Conservation (phyloP, 805 yeast genomes). For the Suhomyces sp. region DNA sequence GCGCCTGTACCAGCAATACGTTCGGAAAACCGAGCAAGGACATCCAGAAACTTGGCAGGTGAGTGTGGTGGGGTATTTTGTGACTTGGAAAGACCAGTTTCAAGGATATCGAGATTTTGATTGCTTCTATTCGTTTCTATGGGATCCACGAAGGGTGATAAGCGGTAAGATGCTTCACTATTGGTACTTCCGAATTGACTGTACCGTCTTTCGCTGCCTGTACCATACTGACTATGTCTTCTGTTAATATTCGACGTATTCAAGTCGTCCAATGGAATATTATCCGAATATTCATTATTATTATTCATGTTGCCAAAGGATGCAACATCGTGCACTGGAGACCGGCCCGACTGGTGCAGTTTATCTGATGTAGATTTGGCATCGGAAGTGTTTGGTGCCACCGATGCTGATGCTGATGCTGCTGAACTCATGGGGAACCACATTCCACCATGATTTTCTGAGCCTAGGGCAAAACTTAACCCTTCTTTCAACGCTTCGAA, state of each 20-base stretch:
- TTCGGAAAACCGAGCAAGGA: slow-evolving; percentile 30
- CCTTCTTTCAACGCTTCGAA: slow-evolving; percentile 35
- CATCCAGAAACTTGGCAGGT: slow-evolving; percentile 24
- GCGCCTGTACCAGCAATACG: slow-evolving; percentile 37
- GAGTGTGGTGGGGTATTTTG: slow-evolving; percentile 11
- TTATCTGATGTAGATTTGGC: slow-evolving; percentile 1
- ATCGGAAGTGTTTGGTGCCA: slow-evolving; percentile 2
- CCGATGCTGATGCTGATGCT: no score
- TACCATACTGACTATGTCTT: no score
- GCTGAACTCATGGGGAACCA: no score
- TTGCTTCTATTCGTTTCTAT: background rate
- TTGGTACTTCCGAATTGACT: slow-evolving; percentile 1
- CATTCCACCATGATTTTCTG: slow-evolving; percentile 18
- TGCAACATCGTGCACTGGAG: background rate
- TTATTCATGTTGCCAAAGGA: background rate
- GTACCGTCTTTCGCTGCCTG: no score
- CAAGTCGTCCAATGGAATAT: slow-evolving; percentile 18
- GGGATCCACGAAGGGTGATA: slow-evolving; percentile 8
- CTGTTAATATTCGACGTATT: background rate
- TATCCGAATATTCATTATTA: slow-evolving; percentile 17
- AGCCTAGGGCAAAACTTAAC: slow-evolving; percentile 35
- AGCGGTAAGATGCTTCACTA: background rate
- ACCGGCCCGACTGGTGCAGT: background rate
- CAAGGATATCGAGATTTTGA: background rate
- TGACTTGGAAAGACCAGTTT: slow-evolving; percentile 3